These are phyloP conservation scores for Lasiodiplodia hormozganensis DNA, from an alignment of 2,329 filamentous ascomycete genomes.

Conservation along the genomic window DNA sequence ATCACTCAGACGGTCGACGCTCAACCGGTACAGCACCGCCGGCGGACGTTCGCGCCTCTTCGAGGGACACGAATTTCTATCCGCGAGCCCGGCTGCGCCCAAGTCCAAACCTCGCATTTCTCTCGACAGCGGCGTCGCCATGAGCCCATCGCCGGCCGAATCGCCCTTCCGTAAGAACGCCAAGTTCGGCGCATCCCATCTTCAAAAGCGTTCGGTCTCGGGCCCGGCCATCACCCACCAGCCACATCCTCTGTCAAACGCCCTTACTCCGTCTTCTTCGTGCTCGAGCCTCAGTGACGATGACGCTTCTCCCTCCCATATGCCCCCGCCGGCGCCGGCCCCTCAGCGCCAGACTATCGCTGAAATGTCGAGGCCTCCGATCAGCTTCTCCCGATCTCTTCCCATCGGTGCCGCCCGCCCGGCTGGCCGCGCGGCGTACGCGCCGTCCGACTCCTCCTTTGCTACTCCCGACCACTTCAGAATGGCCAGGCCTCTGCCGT, in stretches of 20 bases:
- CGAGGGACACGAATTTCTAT: conserved; percentile 61
- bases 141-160: conserved; percentile 70
- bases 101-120: conserved; percentile 75
- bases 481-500: conserved; percentile 75
- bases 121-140: conserved; percentile 77
- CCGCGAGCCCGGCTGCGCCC: conserved; percentile 60
- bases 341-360: conserved; percentile 29
- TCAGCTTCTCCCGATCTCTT: conserved; percentile 74
- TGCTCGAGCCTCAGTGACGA: conserved; percentile 69
- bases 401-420: conserved; percentile 70
- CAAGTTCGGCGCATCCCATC: conserved; percentile 39
- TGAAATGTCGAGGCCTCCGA: conserved; percentile 36
- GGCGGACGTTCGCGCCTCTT: conserved; percentile 47
- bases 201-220: conserved; percentile 34
- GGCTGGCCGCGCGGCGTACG: conserved; percentile 43
- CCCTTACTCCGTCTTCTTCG: conserved; percentile 86
- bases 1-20: conserved; percentile 82
- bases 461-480: conserved; percentile 81
- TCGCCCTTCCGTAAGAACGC: conserved; percentile 56
- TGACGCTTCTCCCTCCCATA: conserved; percentile 74
- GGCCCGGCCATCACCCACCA: conserved; percentile 34
- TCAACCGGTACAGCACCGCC: conserved; percentile 72
- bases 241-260: conserved; percentile 84
- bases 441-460: conserved; percentile 63
- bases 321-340: conserved; percentile 54